These are phyloP conservation scores for Bipolaris bicolor DNA, from an alignment of 2,329 filamentous ascomycete genomes.

Conservation along the genomic window DNA sequence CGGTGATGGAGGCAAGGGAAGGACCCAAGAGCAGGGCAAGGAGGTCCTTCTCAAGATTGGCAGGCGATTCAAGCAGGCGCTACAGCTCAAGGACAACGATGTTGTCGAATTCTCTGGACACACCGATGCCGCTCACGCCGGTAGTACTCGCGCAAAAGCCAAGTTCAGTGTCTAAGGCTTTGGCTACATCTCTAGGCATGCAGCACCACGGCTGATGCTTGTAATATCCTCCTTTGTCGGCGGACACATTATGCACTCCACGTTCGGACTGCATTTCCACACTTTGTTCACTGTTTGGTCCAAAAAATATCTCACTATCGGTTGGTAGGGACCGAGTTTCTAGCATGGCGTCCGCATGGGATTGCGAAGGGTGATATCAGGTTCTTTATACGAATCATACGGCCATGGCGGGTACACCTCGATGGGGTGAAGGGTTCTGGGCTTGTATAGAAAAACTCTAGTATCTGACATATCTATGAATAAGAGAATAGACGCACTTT, in stretches of 20 bases:
- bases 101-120: conserved; percentile 94
- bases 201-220: conserved; percentile 8
- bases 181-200: conserved; percentile 1
- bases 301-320: conserved; percentile 36
- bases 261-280: conserved; percentile 23
- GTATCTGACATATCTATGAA: conserved; percentile 38
- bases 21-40: conserved; percentile 80
- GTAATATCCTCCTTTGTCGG: conserved; percentile 12
- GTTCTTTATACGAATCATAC: conserved; percentile 36
- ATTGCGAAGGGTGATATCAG: conserved; percentile 43
- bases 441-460: conserved; percentile 38
- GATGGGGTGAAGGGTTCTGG: conserved; percentile 29
- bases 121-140: conserved; percentile 89
- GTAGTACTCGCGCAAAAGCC: conserved; percentile 93
- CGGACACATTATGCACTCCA: conserved; percentile 16
- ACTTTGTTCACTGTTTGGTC: conserved; percentile 32
- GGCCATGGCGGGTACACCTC: conserved; percentile 36
- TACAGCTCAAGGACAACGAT: conserved; percentile 78
- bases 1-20: conserved; percentile 76
- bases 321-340: conserved; percentile 40
- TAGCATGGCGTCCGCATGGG: conserved; percentile 50
- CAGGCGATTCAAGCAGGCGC: conserved; percentile 87
- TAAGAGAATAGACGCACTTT: conserved; percentile 18
- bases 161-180: conserved; percentile 79
- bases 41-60: conserved; percentile 86